phyloP scores from a whole-genome alignment of 2,329 filamentous ascomycete species.

The Colletotrichum sp. region DNA sequence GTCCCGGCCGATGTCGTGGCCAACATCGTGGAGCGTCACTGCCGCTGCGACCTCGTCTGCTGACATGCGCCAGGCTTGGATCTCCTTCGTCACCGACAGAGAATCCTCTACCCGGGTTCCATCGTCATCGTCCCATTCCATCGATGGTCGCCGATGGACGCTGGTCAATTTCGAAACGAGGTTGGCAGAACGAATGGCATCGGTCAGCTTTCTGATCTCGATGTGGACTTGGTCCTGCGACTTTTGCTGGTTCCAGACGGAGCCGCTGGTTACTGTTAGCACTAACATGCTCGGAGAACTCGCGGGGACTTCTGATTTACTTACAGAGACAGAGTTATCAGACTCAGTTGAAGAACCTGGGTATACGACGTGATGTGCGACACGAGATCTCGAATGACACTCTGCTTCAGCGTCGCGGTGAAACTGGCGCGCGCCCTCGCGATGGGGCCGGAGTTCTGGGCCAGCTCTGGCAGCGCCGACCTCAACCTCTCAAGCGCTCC shows the following conservation, averaged over 20 bases:
- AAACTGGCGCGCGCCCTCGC: constrained; percentile 25
- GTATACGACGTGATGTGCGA: constrained; percentile 29
- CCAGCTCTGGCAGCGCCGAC: constrained; percentile 26
- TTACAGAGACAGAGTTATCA: constrained; percentile 29
- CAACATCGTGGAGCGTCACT: constrained; percentile 24
- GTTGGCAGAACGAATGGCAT: constrained; percentile 23
- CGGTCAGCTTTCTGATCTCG: constrained; percentile 28
- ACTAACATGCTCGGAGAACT: no score
- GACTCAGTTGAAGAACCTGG: constrained; percentile 29
- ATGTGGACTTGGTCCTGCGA: constrained; percentile 30
- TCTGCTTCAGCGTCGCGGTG: constrained; percentile 24
- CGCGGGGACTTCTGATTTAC: not conserved
- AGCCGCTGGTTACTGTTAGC: constrained; percentile 17
- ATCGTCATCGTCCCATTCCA: constrained; percentile 17
- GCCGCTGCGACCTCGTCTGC: constrained; percentile 29
- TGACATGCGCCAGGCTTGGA: constrained; percentile 29
- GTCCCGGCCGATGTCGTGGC: constrained; percentile 3
- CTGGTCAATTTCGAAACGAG: constrained; percentile 12
- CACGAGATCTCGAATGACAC: constrained; percentile 25
- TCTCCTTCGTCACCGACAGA: constrained; percentile 23
- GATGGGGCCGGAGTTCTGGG: constrained; percentile 17
- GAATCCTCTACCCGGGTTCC: constrained; percentile 8
- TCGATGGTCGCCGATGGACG: not conserved
- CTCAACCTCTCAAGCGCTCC: constrained; percentile 22
- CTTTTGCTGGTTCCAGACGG: constrained; percentile 25